A percentile compares a stretch with the other conserved stretches of the same genome.
phyloP scores from a whole-genome alignment of 306 rosid genomes.

The Fragaria iinumae region DNA sequence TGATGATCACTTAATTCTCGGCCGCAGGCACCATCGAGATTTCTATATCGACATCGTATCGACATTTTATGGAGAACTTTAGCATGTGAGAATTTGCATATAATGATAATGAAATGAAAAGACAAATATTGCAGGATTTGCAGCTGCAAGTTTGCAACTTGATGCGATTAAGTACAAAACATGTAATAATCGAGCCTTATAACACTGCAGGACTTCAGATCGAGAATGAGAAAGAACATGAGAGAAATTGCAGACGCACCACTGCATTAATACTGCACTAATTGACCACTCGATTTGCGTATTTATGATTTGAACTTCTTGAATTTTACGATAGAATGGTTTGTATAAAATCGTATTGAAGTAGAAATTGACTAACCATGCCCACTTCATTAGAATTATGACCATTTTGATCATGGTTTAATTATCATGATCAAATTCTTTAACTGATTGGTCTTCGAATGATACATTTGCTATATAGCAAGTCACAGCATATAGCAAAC shows the following conservation, averaged over 20 bases:
- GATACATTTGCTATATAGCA: too few relatives aligned
- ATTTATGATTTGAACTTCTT: neutral
- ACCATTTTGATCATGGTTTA: neutral
- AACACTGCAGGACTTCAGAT: neutral
- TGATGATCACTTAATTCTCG: neutral
- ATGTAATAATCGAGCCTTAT: neutral
- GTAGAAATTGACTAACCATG: neutral
- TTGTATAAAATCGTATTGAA: neutral
- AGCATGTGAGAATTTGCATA: neutral
- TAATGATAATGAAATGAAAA: neutral
- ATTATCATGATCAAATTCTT: neutral
- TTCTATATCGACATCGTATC: neutral
- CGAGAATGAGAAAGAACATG: neutral
- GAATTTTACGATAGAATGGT: neutral
- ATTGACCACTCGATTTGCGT: neutral
- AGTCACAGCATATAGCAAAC: too few relatives aligned
- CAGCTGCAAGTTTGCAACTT: neutral
- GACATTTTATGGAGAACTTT: neutral
- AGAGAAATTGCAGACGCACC: neutral
- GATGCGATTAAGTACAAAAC: neutral
- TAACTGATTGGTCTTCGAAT: neutral
- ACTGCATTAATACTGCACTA: neutral
- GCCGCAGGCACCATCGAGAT: neutral
- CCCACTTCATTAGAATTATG: neutral
- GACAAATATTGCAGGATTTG: neutral